These are phyloP conservation scores for Mycena kentingensis DNA, from an alignment of 768 basidiomycete genomes.

Conservation along the genomic window DNA sequence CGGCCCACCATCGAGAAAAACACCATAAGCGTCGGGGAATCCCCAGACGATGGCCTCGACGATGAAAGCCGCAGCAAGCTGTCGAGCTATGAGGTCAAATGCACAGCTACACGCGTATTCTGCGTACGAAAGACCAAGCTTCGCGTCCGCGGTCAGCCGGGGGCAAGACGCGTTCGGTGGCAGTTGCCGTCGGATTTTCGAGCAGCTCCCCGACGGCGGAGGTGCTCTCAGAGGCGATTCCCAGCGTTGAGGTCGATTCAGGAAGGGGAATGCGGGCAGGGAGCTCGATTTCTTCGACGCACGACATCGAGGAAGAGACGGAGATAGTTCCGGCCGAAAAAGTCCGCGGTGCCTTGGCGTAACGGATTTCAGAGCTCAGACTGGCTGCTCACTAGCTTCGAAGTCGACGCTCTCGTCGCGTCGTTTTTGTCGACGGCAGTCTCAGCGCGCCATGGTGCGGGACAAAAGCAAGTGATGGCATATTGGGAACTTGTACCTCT, in stretches of 20 bases:
- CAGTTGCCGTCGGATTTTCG: not conserved
- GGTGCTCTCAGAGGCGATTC: not conserved
- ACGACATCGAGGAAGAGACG: not conserved
- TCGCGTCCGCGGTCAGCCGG: slow-evolving; percentile 26
- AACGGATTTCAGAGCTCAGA: too few relatives aligned
- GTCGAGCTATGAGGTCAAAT: too few relatives aligned
- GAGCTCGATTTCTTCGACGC: slow-evolving; percentile 18
- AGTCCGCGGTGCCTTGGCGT: too few relatives aligned
- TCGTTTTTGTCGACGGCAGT: too few relatives aligned
- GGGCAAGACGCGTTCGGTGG: slow-evolving; percentile 15
- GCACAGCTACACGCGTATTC: not conserved
- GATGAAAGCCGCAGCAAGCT: slow-evolving; percentile 31
- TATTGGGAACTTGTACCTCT: too few relatives aligned
- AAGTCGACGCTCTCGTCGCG: too few relatives aligned
- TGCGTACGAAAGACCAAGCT: slow-evolving; percentile 32
- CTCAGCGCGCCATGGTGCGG: too few relatives aligned
- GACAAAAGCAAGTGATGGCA: too few relatives aligned
- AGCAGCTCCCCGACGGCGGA: too few relatives aligned
- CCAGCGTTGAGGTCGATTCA: slow-evolving; percentile 6
- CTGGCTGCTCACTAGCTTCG: too few relatives aligned
- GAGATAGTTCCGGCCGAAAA: too few relatives aligned
- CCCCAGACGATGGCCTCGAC: slow-evolving; percentile 34
- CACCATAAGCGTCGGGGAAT: slow-evolving; percentile 31
- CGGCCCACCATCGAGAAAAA: slow-evolving; percentile 29
- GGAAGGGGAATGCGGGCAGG: slow-evolving; percentile 12